phyloP scores from a whole-genome alignment of 768 basidiomycete species.

The Collybiopsis luxurians region DNA sequence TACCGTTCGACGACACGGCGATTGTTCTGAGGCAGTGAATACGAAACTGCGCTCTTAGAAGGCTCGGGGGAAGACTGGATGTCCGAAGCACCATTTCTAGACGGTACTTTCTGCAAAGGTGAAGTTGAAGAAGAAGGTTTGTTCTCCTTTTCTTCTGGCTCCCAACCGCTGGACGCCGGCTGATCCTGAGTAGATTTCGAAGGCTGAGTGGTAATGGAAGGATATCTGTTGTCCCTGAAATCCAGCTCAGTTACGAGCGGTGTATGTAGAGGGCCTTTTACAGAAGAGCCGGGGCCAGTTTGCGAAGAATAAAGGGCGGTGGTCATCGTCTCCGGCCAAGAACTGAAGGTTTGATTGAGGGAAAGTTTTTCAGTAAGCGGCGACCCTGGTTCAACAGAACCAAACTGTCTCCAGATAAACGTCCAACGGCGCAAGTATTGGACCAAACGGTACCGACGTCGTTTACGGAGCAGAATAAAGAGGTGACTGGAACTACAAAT shows the following conservation, averaged over 20 bases:
- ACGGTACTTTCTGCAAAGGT: neutral
- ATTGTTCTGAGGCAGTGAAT: slow-evolving; percentile 41
- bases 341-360: neutral
- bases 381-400: slow-evolving; percentile 4
- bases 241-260: slow-evolving; percentile 59
- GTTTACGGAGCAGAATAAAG: neutral
- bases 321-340: slow-evolving; percentile 36
- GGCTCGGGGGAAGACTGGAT: slow-evolving; percentile 34
- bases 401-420: neutral
- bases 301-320: slow-evolving; percentile 46
- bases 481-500: neutral
- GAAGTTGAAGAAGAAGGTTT: neutral
- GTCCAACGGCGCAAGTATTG: no score
- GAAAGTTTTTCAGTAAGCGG: slow-evolving; percentile 3
- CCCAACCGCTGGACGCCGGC: slow-evolving; percentile 4
- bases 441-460: neutral
- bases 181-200: slow-evolving; percentile 8
- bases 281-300: slow-evolving; percentile 29
- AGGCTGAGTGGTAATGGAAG: slow-evolving; percentile 15
- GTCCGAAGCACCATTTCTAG: slow-evolving; percentile 22
- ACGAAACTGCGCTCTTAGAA: slow-evolving; percentile 37
- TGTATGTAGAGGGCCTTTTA: slow-evolving; percentile 20
- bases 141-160: neutral
- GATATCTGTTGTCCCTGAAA: slow-evolving; percentile 61
- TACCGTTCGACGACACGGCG: slow-evolving; percentile 51